Conservation (phyloP, 1,284 basidiomycete species). For the Cutaneotrichosporon sp. region DNA sequence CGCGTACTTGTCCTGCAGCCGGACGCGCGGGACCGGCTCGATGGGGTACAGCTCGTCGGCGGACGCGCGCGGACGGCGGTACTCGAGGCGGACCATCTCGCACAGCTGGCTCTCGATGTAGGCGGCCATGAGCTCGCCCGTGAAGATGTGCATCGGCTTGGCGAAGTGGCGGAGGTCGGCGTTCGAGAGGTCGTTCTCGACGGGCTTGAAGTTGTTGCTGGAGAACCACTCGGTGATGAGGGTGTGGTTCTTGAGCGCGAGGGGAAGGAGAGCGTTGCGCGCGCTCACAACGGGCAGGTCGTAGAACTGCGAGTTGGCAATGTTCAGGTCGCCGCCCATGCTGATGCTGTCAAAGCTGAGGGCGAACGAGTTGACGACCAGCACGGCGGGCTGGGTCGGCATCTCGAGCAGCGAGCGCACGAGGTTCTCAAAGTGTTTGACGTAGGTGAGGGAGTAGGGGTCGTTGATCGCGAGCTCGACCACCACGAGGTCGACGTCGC, state of each 20-base stretch:
- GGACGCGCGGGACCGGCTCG: conserved; percentile 22
- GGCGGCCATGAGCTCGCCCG: conserved; percentile 37
- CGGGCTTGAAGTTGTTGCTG: neutral
- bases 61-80: conserved; percentile 16
- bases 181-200: conserved; percentile 12
- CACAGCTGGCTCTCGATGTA: conserved; percentile 48
- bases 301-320: conserved; percentile 44
- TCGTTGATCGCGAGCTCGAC: conserved; percentile 48
- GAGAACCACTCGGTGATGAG: conserved; percentile 33
- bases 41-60: conserved; percentile 32
- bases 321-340: conserved; percentile 43
- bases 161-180: conserved; percentile 42
- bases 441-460: neutral
- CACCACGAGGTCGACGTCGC: conserved; percentile 37
- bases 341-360: conserved; percentile 38
- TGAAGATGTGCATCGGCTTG: conserved; percentile 28
- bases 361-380: conserved; percentile 36
- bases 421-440: conserved; percentile 18
- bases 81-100: conserved; percentile 41
- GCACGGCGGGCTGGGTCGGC: conserved; percentile 9
- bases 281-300: conserved; percentile 44
- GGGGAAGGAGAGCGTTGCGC: conserved; percentile 37
- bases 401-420: conserved; percentile 15
- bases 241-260: conserved; percentile 23
- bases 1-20: conserved; percentile 8